These are phyloP conservation scores for Acanthamoeba triangularis DNA, from an alignment of 208 protist genomes.

Conservation along the genomic window DNA sequence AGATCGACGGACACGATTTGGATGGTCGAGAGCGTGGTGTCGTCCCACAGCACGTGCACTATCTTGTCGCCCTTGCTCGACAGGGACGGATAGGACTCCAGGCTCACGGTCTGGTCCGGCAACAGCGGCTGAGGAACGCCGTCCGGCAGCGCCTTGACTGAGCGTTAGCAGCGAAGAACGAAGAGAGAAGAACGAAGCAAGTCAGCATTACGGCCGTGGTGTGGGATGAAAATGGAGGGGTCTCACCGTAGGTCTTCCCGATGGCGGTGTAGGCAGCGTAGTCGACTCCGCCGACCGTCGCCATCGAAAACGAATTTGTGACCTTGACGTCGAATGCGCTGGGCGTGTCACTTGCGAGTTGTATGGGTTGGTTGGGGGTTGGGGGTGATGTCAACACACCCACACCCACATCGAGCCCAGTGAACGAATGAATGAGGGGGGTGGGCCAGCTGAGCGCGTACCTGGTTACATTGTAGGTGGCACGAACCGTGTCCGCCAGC, in stretches of 20 bases:
- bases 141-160: conserved; percentile 65
- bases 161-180: too few relatives aligned
- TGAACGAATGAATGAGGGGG: too few relatives aligned
- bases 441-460: not conserved
- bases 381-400: too few relatives aligned
- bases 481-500: not conserved
- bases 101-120: not conserved
- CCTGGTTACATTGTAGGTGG: conserved; percentile 12
- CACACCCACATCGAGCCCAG: not conserved
- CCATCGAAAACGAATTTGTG: conserved; percentile 2
- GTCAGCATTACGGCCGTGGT: not conserved
- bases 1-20: conserved; percentile 28
- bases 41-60: conserved; percentile 59
- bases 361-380: too few relatives aligned
- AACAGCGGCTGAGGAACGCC: conserved; percentile 1
- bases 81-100: conserved; percentile 40
- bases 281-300: not conserved
- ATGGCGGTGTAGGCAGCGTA: conserved; percentile 64
- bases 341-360: not conserved
- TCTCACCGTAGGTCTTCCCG: conserved; percentile 26
- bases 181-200: too few relatives aligned
- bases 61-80: conserved; percentile 4
- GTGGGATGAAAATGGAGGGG: not conserved
- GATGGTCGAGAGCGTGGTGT: conserved; percentile 12
- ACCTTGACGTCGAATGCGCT: conserved; percentile 6